phyloP scores from a whole-genome alignment of 257 asterid species.

The Lithospermum erythrorhizon region DNA sequence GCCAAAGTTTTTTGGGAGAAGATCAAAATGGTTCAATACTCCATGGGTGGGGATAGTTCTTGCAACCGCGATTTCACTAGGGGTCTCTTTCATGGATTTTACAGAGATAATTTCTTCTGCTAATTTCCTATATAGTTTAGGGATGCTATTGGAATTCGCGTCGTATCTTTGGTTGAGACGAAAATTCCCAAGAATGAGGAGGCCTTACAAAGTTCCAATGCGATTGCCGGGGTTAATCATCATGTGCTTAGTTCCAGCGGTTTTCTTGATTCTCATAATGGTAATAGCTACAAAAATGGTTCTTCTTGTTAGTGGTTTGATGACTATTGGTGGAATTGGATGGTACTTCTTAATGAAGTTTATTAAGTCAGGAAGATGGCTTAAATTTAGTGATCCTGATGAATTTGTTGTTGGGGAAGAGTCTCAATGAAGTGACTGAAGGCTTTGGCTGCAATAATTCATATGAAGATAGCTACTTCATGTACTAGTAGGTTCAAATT shows the following conservation, averaged over 20 bases:
- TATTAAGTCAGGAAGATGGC: constrained; percentile 33
- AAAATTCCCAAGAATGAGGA: constrained; percentile 19
- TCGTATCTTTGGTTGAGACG: constrained; percentile 44
- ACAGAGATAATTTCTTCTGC: constrained; percentile 35
- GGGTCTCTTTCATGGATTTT: constrained; percentile 29
- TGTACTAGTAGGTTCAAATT: background rate
- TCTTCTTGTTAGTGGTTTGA: constrained; percentile 35
- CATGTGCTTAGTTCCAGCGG: constrained; percentile 54
- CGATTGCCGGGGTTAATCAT: constrained; percentile 28
- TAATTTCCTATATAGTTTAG: constrained; percentile 56
- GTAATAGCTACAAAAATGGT: constrained; percentile 41
- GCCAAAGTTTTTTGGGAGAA: constrained; percentile 25
- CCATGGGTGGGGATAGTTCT: constrained; percentile 56
- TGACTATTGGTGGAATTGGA: constrained; percentile 36
- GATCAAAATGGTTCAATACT: constrained; percentile 48
- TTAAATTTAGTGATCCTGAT: constrained; percentile 16
- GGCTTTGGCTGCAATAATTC: background rate
- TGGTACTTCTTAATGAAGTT: constrained; percentile 48
- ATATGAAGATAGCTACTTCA: background rate
- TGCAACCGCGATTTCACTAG: constrained; percentile 34
- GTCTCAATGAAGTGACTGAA: background rate
- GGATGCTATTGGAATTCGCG: constrained; percentile 59
- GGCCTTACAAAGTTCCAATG: constrained; percentile 49
- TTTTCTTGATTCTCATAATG: constrained; percentile 44
- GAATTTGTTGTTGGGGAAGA: constrained; percentile 6